Evolutionary conservation across 2,329 filamentous ascomycete genomes (phyloP), one percentile per base, ranked within the genome.

Genomic region (Parafenestella ontariensis): DNA sequence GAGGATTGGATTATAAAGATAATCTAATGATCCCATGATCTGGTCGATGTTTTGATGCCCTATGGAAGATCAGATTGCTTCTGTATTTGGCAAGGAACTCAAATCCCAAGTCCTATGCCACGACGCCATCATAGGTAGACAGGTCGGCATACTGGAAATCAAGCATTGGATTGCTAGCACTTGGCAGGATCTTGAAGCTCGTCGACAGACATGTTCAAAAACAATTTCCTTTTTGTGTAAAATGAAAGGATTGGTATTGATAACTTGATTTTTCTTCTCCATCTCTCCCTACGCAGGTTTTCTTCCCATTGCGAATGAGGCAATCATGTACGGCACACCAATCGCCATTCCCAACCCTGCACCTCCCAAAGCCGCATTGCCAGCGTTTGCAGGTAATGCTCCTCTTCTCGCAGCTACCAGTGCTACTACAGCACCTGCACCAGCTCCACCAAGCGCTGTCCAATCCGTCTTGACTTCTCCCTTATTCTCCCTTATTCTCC

Each of bases 401-500:
- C 70, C 70, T 58, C 66, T 69, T 47, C 70, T 68, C 6, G 66
- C 65, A 3, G 65, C 74, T 5, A 73, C 45, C 3, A 69, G 50
- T 3, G 63, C 73, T 2, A 65, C 76, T 7, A 74, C 66, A 33
- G 74, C 68, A 53, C 78, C 61, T 1, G 67, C 65, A 0, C 65
- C 73, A 60, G 80, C 79, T 0, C 79, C 82, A 0, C 69, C 75
- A 17, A 81, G 76, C 18, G 79, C 82, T 78, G 80, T 86, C 63
- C 84, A 83, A 66, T 88, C 86, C 44, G 78, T 80, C 61, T 83
- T 78, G 0, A 83, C 65, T 76, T 89, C 86, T 0, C 65, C 65
- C 26, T 62, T 61, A 58, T 84, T 88, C 72, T 83, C 83, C 39
- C 87, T 62, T 45, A 89, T 66, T 26, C 87, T 76, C 85, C 86